phyloP scores from a whole-genome alignment of 106 monocot genomes.

The Allium cepa region DNA sequence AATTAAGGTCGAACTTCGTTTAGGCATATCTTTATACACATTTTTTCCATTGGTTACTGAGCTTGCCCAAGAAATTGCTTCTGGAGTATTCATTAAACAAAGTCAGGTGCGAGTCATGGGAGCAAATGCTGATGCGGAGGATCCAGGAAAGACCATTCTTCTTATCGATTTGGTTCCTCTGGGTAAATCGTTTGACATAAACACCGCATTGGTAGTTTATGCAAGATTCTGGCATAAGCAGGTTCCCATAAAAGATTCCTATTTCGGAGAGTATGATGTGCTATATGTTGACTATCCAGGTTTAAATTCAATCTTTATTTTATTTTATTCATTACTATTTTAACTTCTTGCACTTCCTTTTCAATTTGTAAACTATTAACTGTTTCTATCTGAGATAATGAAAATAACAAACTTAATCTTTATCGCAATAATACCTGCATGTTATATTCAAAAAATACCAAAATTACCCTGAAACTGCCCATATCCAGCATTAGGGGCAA shows the following conservation, averaged over 20 bases:
- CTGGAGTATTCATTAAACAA: slow-evolving; percentile 63
- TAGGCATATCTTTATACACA: slow-evolving; percentile 50
- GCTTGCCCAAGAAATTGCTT: slow-evolving; percentile 73
- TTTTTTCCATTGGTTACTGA: slow-evolving; percentile 90
- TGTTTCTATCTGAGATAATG: too few species aligned
- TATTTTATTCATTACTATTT: background rate
- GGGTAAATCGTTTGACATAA: slow-evolving; percentile 50
- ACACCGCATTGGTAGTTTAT: slow-evolving; percentile 36
- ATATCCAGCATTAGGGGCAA: too few species aligned
- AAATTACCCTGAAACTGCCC: too few species aligned
- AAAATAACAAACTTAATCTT: too few species aligned
- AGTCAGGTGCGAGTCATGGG: slow-evolving; percentile 95
- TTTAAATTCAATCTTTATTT: slow-evolving; percentile 10
- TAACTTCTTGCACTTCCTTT: background rate
- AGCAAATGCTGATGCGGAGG: slow-evolving; percentile 74
- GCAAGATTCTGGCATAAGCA: slow-evolving; percentile 79
- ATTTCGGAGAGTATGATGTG: slow-evolving; percentile 85
- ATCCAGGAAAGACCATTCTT: slow-evolving; percentile 66
- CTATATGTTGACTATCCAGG: slow-evolving; percentile 87
- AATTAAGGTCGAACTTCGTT: slow-evolving; percentile 68
- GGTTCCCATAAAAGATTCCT: slow-evolving; percentile 45
- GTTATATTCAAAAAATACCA: too few species aligned
- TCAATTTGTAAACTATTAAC: background rate
- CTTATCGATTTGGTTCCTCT: slow-evolving; percentile 78
- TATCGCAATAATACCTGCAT: too few species aligned